These are phyloP conservation scores for Pseudohalonectria lignicola DNA, from an alignment of 2,329 filamentous ascomycete species.

Conservation along the genomic window DNA sequence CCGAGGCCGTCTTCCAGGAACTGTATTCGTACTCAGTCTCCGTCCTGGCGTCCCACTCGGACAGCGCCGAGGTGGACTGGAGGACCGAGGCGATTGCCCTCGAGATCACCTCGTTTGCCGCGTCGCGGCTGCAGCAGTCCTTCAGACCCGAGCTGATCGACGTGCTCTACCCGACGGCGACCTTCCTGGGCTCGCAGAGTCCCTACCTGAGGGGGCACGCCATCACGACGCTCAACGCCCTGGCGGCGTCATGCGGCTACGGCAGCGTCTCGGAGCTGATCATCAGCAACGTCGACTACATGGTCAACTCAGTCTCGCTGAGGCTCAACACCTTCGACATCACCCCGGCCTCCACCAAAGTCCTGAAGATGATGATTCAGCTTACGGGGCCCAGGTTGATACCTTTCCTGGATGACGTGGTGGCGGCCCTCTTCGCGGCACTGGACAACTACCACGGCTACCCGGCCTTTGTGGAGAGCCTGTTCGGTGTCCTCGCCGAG, in stretches of 20 bases:
- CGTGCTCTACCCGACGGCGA: conserved; percentile 80
- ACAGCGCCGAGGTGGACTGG: conserved; percentile 48
- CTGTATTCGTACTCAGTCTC: conserved; percentile 59
- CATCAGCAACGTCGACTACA: conserved; percentile 87
- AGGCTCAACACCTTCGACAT: conserved; percentile 88
- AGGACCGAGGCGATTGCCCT: conserved; percentile 67
- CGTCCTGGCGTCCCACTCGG: conserved; percentile 43
- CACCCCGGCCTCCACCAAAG: conserved; percentile 80
- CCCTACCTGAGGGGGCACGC: conserved; percentile 65
- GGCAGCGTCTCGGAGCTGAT: conserved; percentile 64
- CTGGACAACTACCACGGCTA: conserved; percentile 96
- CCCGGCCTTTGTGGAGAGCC: conserved; percentile 67
- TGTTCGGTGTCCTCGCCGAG: conserved; percentile 74
- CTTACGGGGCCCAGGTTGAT: conserved; percentile 73
- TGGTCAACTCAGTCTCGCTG: conserved; percentile 84
- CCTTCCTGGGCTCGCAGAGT: conserved; percentile 68
- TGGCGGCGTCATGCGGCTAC: conserved; percentile 71
- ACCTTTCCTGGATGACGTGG: conserved; percentile 83
- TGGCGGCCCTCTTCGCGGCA: conserved; percentile 82
- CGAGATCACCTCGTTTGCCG: conserved; percentile 69
- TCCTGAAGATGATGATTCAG: conserved; percentile 87
- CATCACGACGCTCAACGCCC: conserved; percentile 68
- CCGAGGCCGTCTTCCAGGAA: conserved; percentile 44
- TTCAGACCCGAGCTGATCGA: conserved; percentile 87
- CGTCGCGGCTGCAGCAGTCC: conserved; percentile 49